phyloP scores from a whole-genome alignment of 2,329 filamentous ascomycete species.

The Diaporthe ampelina region DNA sequence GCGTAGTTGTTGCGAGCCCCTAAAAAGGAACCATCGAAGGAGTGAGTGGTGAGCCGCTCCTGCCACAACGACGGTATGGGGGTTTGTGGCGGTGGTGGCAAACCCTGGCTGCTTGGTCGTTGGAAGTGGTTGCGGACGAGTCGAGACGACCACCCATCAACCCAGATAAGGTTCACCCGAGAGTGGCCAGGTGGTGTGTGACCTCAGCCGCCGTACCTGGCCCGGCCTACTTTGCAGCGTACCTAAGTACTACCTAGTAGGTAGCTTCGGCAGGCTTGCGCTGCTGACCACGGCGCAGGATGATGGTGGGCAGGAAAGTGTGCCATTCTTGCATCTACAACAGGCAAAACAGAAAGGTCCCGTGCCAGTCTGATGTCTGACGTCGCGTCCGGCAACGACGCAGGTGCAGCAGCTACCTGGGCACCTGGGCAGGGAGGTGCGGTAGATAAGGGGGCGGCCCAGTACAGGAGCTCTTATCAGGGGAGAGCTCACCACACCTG shows the following conservation, averaged over 20 bases:
- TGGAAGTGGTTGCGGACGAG: slow-evolving; percentile 21
- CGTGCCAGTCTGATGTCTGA: slow-evolving; percentile 30
- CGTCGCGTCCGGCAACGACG: neutral
- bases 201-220: neutral
- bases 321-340: neutral
- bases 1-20: neutral
- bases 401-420: no score
- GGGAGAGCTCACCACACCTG: neutral
- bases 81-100: neutral
- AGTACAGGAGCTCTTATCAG: slow-evolving; percentile 28
- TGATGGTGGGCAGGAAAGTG: no score
- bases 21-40: neutral
- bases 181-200: slow-evolving; percentile 1
- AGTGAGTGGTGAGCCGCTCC: neutral
- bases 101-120: neutral
- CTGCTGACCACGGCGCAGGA: neutral
- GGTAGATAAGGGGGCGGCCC: neutral
- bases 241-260: no score
- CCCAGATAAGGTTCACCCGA: slow-evolving; percentile 25
- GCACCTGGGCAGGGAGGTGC: no score
- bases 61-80: neutral
- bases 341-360: neutral
- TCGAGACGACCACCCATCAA: slow-evolving; percentile 1
- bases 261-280: neutral
- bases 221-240: no score